phyloP scores from a whole-genome alignment of 2,329 filamentous ascomycete species.

The Paraphaeosphaeria sporulosa region DNA sequence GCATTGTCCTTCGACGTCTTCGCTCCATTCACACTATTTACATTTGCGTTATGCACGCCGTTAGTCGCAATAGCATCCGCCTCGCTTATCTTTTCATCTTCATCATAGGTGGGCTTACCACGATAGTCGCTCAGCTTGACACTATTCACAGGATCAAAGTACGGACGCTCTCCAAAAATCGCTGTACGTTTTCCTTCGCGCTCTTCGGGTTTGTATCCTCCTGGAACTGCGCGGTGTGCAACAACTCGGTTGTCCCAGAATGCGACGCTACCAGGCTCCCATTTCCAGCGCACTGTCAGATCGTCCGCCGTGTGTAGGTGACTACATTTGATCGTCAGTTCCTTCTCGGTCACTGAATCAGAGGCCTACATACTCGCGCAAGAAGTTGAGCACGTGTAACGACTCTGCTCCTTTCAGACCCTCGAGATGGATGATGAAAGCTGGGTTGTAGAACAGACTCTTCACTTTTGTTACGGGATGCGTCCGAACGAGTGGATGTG shows the following conservation, averaged over 20 bases:
- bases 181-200: slow-evolving; percentile 15
- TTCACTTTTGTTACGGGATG: slow-evolving; percentile 82
- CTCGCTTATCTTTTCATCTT: neutral
- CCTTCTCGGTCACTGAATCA: neutral
- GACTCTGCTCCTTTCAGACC: slow-evolving; percentile 63
- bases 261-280: slow-evolving; percentile 17
- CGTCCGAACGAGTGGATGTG: slow-evolving; percentile 69
- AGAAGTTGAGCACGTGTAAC: slow-evolving; percentile 10
- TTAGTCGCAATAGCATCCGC: neutral
- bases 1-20: neutral
- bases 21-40: neutral
- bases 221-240: slow-evolving; percentile 16
- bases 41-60: neutral
- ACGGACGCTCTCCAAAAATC: slow-evolving; percentile 18
- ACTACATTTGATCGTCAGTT: neutral
- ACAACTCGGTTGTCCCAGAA: slow-evolving; percentile 20
- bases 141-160: slow-evolving; percentile 7
- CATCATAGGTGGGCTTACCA: neutral
- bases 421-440: slow-evolving; percentile 79
- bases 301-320: slow-evolving; percentile 20
- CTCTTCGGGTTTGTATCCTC: slow-evolving; percentile 14
- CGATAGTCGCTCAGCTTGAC: slow-evolving; percentile 7
- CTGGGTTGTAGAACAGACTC: slow-evolving; percentile 78
- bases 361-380: slow-evolving; percentile 1
- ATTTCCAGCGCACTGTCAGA: slow-evolving; percentile 18